Evolutionary conservation across 768 basidiomycete species (phyloP), one percentile per base, ranked within the genome.

Genomic region (Suillus subluteus): DNA sequence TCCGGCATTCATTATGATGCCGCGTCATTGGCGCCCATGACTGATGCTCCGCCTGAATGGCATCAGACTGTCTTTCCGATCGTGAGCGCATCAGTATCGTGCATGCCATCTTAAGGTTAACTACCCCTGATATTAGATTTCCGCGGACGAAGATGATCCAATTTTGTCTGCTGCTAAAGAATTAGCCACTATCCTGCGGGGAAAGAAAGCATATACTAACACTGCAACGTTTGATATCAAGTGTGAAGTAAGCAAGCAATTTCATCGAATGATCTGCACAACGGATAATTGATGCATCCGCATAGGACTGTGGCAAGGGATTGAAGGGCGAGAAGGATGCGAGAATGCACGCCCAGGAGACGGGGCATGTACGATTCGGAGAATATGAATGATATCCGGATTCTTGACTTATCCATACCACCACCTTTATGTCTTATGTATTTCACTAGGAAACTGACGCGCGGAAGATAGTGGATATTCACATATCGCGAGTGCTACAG

Each of bases 1-100:
- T 95, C 93, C 0, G 97, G 97, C 3, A 98, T 98, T 56, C 96
- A 99, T 76, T 99, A 99, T 77, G 97, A 99, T 76, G 94, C 94
- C 11, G 87, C 91, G 6, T 90, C 92, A 0, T 80, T 96, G 48
- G 88, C 96, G 18, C 98, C 95, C 0, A 83, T 87, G 77, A 80
- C 82, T 11, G 88, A 89, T 56, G 93, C 91, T 3, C 92, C 94
- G 0, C 73, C 81, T 35, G 95, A 93, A 66, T 99, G 96, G 86
- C 96, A 98, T 78, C 91, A 95, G 72, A 95, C 92, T 3, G 74
- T 92, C 58, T 94, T 95, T 73, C 89, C 89, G 9, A 81, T 88
- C 12, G 87, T 84, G 66, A 73, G 85, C 66, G 64, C 46, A 56
- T 52, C 44, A n/a, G 61, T 40, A 8, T 56, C 35, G 58, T 18